Percentiles rank a stretch among this genome's conserved stretches.
Conservation (phyloP, 2,329 filamentous ascomycete genomes). For the Paraphoma sp. region DNA sequence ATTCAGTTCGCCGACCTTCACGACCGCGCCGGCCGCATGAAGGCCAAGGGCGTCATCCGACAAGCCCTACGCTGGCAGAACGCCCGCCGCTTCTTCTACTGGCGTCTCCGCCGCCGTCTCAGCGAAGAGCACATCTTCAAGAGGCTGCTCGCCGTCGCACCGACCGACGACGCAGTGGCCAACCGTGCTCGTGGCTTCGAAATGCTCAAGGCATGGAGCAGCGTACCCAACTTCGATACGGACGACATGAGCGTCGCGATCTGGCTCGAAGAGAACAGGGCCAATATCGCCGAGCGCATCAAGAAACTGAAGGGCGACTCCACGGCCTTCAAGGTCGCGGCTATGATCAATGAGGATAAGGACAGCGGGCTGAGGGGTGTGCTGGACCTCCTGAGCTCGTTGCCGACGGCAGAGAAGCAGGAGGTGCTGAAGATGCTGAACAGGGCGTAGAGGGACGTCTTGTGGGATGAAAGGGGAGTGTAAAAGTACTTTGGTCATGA, state of each 20-base stretch:
- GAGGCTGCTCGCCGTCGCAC: constrained; percentile 69
- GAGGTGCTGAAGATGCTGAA: constrained; percentile 69
- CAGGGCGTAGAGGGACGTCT: constrained; percentile 42
- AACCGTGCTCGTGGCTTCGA: constrained; percentile 72
- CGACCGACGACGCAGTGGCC: constrained; percentile 31
- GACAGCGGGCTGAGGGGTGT: constrained; percentile 82
- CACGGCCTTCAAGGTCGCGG: constrained; percentile 72
- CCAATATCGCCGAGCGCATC: constrained; percentile 81
- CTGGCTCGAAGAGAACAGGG: constrained; percentile 97
- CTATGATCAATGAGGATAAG: constrained; percentile 69
- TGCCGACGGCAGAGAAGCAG: constrained; percentile 89
- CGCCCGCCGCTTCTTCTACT: constrained; percentile 98
- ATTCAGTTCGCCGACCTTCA: constrained; percentile 96
- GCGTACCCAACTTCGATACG: constrained; percentile 75
- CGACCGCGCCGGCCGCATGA: constrained; percentile 96
- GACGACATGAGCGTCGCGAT: constrained; percentile 84
- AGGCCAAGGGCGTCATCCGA: constrained; percentile 95
- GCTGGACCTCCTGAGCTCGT: constrained; percentile 80
- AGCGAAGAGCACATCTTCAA: constrained; percentile 98
- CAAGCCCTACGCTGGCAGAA: constrained; percentile 84
- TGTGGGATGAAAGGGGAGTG: background rate
- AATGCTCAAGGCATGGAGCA: constrained; percentile 83
- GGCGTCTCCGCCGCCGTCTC: constrained; percentile 93
- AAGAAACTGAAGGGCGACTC: constrained; percentile 81
- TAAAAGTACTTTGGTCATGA: background rate